Evolutionary conservation across 2,329 filamentous ascomycete species (phyloP), one percentile per base, ranked within the genome.

Genomic region (Bertia moriformis): DNA sequence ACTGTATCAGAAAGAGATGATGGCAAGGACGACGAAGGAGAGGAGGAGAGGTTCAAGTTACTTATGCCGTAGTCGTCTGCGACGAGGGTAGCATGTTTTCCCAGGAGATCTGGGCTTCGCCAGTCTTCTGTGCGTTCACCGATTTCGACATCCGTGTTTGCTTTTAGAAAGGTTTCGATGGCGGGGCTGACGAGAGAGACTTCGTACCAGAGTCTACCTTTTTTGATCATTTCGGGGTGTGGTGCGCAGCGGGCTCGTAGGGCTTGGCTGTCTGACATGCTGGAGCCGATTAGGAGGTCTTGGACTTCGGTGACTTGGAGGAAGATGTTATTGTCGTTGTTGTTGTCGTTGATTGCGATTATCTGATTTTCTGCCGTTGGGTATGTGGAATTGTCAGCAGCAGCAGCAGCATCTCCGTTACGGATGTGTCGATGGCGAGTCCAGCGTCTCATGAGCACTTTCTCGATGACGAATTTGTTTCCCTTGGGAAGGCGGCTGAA

Each of bases 241-340:
- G 40, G 30, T 2, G 39, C 40, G 18, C 51, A 52, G 14, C 50
- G 50, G 10, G 53, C 54, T 24, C 51, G 51, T 19, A 57, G 44
- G 3, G 49, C 43, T 13, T 45, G 43, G 12, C 45, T 43, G 30
- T 56, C 51, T 1, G 43, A 35, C 1, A 42, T 30, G 24, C 45
- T 42, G 22, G 46, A 40, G 7, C 46, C 49, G 29, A 53, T 46
- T 2, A 52, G 30, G 4, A 63, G 48, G 19, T 56, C 53, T 41
- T 63, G 61, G 4, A 54, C 47, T 42, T 64, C 61, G 2, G 47
- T 57, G 12, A 62, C 45, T 41, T 60, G 55, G 1, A 58, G 43
- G 40, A 50, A 51, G 4, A 59, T 40, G 18, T 52, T 47, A 14
- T 51, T 44, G 15, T 46, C 44, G 12, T 42, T 40, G 12, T 37